These are phyloP conservation scores for Chalciporus pseudorubinellus DNA, from an alignment of 768 basidiomycete genomes.

Conservation along the genomic window DNA sequence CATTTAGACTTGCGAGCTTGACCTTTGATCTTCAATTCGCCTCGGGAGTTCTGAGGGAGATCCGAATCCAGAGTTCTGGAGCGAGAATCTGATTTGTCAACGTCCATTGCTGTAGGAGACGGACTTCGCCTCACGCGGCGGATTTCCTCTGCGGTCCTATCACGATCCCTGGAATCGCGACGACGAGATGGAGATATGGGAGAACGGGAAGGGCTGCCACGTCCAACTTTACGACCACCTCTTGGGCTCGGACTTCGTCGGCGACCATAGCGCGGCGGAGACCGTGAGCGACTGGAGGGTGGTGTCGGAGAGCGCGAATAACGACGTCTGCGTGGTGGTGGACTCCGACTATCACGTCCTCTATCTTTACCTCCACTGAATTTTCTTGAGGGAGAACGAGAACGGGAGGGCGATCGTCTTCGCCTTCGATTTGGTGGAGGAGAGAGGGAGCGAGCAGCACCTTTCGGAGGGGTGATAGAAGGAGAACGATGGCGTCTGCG, in stretches of 20 bases:
- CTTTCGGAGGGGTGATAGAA: conserved; percentile 31
- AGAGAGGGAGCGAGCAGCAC: conserved; percentile 42
- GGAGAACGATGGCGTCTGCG: conserved; percentile 34
- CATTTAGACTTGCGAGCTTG: conserved; percentile 58
- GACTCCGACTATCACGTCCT: conserved; percentile 31
- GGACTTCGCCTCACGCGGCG: conserved; percentile 27
- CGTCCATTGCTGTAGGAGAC: conserved; percentile 23
- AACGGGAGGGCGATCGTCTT: conserved; percentile 32
- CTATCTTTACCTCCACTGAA: conserved; percentile 16
- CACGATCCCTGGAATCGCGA: conserved; percentile 29
- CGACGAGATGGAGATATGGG: conserved; percentile 34
- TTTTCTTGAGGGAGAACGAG: conserved; percentile 31
- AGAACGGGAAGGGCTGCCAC: conserved; percentile 34
- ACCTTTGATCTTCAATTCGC: conserved; percentile 75
- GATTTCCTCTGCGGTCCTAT: conserved; percentile 12
- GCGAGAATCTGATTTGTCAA: conserved; percentile 22
- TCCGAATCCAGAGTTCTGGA: conserved; percentile 28
- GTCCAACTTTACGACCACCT: conserved; percentile 26
- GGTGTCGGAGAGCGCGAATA: conserved; percentile 48
- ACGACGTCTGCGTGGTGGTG: conserved; percentile 39
- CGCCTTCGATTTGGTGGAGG: conserved; percentile 39
- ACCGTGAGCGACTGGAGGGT: conserved; percentile 43
- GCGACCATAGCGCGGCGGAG: conserved; percentile 39
- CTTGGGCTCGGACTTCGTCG: conserved; percentile 46
- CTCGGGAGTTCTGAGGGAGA: conserved; percentile 32